Evolutionary conservation across 2,329 filamentous ascomycete species (phyloP), one percentile per base, ranked within the genome.

Genomic region (Colletotrichum incanum): DNA sequence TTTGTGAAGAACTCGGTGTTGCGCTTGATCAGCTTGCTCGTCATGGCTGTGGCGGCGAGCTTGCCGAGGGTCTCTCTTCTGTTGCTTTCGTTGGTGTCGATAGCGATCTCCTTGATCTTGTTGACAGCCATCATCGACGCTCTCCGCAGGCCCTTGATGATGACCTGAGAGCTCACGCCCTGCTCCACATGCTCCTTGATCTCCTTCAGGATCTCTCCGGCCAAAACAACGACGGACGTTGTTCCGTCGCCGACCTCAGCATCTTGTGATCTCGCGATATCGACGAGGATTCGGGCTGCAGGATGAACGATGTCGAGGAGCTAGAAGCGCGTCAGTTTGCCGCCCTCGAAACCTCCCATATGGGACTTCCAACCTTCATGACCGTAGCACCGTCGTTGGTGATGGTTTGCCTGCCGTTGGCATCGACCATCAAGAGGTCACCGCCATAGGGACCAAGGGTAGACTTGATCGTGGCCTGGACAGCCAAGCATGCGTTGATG

Each of bases 311-410:
- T 98, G 82, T 99, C 96, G 82, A 99, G 93, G 67, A 99, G 93
- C 94, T 96, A 79, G 6, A 45, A 54, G 52, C 20, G 41, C 28
- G 31, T 67, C 28, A 73, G 56, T 41, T 11, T 12, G 12, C 5
- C 14, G 26, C 41, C 41, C 18, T 37, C 31, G 9, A 50, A 50
- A 23, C 14, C 14, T n/a, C 9, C 43, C n/a, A 6, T n/a, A 47
- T 26, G 31, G 26, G 37, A 34, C 43, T 67, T 55, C 84, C 77
- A 82, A 94, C 94, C 92, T 98, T 98, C 96, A 99, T 99, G 74
- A 98, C 96, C 62, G 96, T 99, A 60, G 96, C 96, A 80, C 96
- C 96, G 86, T 99, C 96, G 85, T 99, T 99, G 78, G 96, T 99
- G 82, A 99, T 98, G 67, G 96, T 99, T 86, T 98, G 95, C 83